A percentile compares a stretch with the other conserved stretches of the same genome.
phyloP scores from a whole-genome alignment of 2,329 filamentous ascomycete species.

The Sporothrix phasma region DNA sequence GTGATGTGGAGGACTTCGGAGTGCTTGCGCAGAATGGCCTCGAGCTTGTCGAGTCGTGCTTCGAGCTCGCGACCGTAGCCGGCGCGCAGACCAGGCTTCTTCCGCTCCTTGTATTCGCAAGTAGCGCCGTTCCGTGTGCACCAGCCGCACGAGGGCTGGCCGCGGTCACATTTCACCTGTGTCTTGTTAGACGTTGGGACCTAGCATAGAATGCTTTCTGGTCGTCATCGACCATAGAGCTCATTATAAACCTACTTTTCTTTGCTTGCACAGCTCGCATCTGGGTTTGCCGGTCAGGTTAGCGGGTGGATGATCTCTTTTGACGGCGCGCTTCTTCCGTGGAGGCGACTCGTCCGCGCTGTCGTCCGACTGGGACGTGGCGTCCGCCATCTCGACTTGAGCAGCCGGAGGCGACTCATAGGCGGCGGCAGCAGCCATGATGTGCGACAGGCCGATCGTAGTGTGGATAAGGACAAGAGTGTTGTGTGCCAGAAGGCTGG shows the following conservation, averaged over 20 bases:
- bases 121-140: conserved; percentile 52
- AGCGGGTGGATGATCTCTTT: not conserved
- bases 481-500: not conserved
- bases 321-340: not conserved
- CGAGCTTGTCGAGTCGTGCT: conserved; percentile 59
- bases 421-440: not conserved
- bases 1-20: conserved; percentile 55
- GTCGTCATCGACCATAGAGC: not conserved
- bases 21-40: conserved; percentile 56
- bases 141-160: conserved; percentile 62
- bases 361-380: conserved; percentile 13
- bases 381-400: not conserved
- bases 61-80: conserved; percentile 66
- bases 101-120: conserved; percentile 60
- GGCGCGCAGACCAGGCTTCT: conserved; percentile 55
- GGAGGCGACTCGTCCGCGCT: conserved; percentile 8
- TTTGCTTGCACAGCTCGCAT: conserved; percentile 69
- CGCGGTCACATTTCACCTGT: conserved; percentile 65
- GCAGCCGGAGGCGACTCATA: not conserved
- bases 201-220: not conserved
- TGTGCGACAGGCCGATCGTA: not conserved
- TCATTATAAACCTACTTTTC: conserved; percentile 50
- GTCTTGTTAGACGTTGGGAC: not conserved
- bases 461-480: not conserved
- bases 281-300: conserved; percentile 29